phyloP scores from a whole-genome alignment of 345 rosid genomes.

The Gossypium stocksii region DNA sequence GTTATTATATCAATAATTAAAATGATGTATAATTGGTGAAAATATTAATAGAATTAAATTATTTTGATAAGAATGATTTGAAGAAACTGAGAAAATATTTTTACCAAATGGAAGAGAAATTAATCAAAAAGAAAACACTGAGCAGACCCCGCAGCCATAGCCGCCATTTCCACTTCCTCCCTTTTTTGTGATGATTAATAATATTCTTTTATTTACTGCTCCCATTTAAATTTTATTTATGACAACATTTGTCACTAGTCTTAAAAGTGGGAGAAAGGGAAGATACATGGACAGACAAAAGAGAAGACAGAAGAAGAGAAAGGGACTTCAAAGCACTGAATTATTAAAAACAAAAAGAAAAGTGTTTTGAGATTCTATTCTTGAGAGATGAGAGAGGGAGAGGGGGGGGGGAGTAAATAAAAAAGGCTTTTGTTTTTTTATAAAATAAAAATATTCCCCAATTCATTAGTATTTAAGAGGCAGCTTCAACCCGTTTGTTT shows the following conservation, averaged over 20 bases:
- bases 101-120: not conserved
- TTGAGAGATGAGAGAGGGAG: not conserved
- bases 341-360: constrained; percentile 9
- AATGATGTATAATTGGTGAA: too few relatives aligned
- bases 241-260: not conserved
- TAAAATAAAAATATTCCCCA: not conserved
- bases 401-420: not conserved
- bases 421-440: not conserved
- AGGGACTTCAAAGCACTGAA: constrained; percentile 24
- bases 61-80: too few relatives aligned
- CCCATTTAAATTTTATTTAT: not conserved
- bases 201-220: not conserved
- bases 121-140: constrained; percentile 1
- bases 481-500: constrained; percentile 10
- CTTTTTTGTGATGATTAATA: constrained; percentile 14
- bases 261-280: not conserved
- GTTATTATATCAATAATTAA: too few relatives aligned
- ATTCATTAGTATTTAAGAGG: constrained; percentile 34
- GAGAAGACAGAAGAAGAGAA: constrained; percentile 10
- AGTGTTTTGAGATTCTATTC: constrained; percentile 22
- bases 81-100: too few relatives aligned
- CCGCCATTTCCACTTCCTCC: constrained; percentile 54
- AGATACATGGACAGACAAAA: not conserved
- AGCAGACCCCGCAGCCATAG: constrained; percentile 60
- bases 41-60: too few relatives aligned